Evolutionary conservation across 257 asterid species (phyloP).

Genomic region (Capsicum chinense): DNA sequence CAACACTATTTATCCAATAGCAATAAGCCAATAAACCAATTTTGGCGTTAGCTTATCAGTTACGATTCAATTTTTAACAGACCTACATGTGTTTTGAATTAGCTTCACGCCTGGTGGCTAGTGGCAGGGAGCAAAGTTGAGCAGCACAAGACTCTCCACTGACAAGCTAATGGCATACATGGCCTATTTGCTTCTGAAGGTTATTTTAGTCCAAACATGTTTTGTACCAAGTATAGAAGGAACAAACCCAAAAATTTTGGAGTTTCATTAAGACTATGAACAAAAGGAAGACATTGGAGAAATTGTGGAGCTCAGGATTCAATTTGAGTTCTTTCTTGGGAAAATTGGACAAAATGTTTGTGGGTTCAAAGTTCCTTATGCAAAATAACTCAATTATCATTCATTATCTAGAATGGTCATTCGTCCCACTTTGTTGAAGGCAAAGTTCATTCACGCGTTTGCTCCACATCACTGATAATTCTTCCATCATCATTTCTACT

Average conservation of each 20-base stretch:
- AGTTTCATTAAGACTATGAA: background rate
- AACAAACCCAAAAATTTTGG: background rate
- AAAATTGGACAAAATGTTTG: too few species aligned
- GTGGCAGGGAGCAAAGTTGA: background rate
- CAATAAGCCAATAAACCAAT: too few species aligned
- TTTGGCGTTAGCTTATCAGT: too few species aligned
- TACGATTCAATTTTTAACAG: too few species aligned
- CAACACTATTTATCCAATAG: too few species aligned
- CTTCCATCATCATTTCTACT: too few species aligned
- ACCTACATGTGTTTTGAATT: background rate
- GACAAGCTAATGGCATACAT: background rate
- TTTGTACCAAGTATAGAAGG: background rate
- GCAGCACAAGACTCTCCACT: background rate
- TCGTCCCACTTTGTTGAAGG: too few species aligned
- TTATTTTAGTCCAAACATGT: background rate
- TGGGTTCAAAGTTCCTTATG: too few species aligned
- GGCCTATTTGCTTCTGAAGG: background rate
- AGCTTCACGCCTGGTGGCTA: background rate
- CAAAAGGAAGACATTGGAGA: background rate
- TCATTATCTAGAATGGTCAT: too few species aligned
- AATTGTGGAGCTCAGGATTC: background rate
- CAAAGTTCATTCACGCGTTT: too few species aligned
- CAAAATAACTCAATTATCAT: too few species aligned
- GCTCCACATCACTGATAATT: too few species aligned
- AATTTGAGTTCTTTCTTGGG: background rate